Percentiles rank a stretch among this genome's conserved stretches.
These are phyloP conservation scores for Pueraria montana DNA, from an alignment of 306 rosid genomes.

Conservation along the genomic window DNA sequence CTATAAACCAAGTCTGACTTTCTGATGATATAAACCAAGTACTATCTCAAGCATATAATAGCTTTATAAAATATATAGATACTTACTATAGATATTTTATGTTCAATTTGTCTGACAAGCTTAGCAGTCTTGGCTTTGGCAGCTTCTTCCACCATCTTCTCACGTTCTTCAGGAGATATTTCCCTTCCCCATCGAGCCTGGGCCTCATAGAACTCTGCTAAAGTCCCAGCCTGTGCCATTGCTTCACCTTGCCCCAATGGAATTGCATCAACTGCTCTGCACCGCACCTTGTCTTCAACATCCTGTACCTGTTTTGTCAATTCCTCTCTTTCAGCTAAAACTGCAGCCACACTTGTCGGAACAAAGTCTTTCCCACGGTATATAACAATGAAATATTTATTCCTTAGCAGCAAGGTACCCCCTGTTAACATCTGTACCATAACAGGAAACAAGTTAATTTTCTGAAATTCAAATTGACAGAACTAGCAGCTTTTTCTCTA, in stretches of 20 bases:
- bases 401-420: conserved; percentile 90
- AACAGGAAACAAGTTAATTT: conserved; percentile 38
- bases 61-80: conserved; percentile 41
- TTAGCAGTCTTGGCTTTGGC: conserved; percentile 72
- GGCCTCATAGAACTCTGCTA: conserved; percentile 98
- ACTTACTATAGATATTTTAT: conserved; percentile 79
- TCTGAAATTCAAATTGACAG: conserved; percentile 29
- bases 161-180: conserved; percentile 81
- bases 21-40: conserved; percentile 7
- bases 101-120: conserved; percentile 81
- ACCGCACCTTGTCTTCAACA: conserved; percentile 83
- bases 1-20: conserved; percentile 26
- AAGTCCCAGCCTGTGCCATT: conserved; percentile 83
- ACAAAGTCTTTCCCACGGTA: conserved; percentile 98
- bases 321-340: conserved; percentile 90
- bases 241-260: conserved; percentile 62
- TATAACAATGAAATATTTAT: conserved; percentile 88
- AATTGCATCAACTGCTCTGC: conserved; percentile 59
- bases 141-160: conserved; percentile 89
- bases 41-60: conserved; percentile 40
- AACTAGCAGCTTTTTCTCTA: conserved; percentile 9
- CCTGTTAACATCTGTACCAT: conserved; percentile 84
- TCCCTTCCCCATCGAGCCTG: conserved; percentile 95
- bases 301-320: conserved; percentile 86
- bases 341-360: conserved; percentile 83